phyloP scores from a whole-genome alignment of 345 rosid species.

The Hevea brasiliensis region DNA sequence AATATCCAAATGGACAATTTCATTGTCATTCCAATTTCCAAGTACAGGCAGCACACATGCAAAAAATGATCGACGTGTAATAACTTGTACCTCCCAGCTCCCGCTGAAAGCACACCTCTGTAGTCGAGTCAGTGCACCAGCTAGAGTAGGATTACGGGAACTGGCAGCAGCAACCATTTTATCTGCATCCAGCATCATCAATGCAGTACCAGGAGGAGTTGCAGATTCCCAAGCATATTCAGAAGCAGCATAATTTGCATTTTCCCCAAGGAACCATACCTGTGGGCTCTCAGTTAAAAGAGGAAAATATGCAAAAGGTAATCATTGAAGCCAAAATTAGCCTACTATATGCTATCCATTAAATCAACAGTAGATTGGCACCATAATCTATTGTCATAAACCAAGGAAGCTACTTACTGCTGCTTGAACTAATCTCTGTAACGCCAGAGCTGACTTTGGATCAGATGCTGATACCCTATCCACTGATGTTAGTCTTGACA shows the following conservation, averaged over 20 bases:
- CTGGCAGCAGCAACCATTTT: conserved; percentile 99
- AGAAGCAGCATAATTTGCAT: conserved; percentile 99
- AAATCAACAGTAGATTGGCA: not conserved
- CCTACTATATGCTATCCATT: not conserved
- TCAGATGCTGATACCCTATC: conserved; percentile 94
- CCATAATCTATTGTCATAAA: conserved; percentile 1
- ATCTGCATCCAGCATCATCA: conserved; percentile 99
- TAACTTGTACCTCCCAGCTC: conserved; percentile 95
- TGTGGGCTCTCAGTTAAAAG: conserved; percentile 23
- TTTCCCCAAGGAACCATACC: conserved; percentile 99
- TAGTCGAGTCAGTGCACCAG: conserved; percentile 95
- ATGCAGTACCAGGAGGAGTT: conserved; percentile 99
- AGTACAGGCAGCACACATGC: conserved; percentile 1
- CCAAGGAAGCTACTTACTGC: conserved; percentile 62
- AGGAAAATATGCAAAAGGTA: not conserved
- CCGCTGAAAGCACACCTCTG: conserved; percentile 99
- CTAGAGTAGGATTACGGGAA: conserved; percentile 98
- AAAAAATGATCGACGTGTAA: conserved; percentile 18
- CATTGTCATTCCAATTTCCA: conserved; percentile 6
- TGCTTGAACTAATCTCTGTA: conserved; percentile 97
- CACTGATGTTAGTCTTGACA: conserved; percentile 80
- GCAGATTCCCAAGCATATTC: conserved; percentile 99
- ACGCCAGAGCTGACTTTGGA: conserved; percentile 96
- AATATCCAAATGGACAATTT: not conserved
- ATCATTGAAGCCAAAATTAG: not conserved